phyloP scores from a whole-genome alignment of 805 yeast genomes.

The Yarrowia sp. region DNA sequence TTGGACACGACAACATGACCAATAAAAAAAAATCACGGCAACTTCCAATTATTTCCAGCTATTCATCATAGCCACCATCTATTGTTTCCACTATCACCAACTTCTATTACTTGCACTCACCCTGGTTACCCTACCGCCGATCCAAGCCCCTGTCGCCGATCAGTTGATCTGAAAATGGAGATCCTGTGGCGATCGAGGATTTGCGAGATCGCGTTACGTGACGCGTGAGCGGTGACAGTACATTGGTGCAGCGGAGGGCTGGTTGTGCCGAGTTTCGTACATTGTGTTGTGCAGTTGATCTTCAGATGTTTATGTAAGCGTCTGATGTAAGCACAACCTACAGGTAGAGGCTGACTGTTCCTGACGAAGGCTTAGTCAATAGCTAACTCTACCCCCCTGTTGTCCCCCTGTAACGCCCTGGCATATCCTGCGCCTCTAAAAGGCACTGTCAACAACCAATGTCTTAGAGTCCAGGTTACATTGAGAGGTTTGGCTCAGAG shows the following conservation, averaged over 20 bases:
- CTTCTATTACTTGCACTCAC: not conserved
- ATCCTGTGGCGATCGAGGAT: not conserved
- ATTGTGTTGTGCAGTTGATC: too few species aligned
- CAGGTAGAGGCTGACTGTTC: too few species aligned
- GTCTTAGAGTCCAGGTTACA: not conserved
- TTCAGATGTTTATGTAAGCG: too few species aligned
- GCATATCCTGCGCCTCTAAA: not conserved
- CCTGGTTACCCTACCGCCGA: conserved; percentile 17
- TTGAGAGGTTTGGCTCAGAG: not conserved
- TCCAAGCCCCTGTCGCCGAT: conserved; percentile 31
- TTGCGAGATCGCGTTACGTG: conserved; percentile 5
- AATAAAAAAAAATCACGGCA: too few species aligned
- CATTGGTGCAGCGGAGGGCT: too few species aligned
- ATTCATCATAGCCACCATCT: not conserved
- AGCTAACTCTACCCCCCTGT: not conserved
- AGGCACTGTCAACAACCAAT: not conserved
- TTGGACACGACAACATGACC: too few species aligned
- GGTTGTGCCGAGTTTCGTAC: too few species aligned
- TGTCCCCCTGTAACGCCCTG: conserved; percentile 8
- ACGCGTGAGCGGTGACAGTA: too few species aligned
- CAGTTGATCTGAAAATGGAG: conserved; percentile 34
- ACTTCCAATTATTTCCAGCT: not conserved
- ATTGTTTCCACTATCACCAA: too few species aligned
- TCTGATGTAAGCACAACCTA: too few species aligned
- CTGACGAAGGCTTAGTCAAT: too few species aligned